A percentile compares a stretch with the other conserved stretches of the same genome.
Evolutionary conservation across 1,139 yeast species (phyloP).

Genomic region (Pichia cactophila): DNA sequence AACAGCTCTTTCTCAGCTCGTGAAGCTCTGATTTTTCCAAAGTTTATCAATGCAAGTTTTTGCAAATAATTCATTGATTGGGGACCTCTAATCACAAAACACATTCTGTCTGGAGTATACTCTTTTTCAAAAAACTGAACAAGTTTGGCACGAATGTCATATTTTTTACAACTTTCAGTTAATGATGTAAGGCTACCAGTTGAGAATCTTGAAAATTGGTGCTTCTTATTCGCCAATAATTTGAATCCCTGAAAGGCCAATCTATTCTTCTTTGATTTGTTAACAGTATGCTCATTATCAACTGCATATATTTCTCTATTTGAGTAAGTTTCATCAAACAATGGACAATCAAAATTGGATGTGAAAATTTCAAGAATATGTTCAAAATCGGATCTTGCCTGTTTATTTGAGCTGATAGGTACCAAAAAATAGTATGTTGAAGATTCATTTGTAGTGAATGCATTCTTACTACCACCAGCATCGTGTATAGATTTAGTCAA

Average conservation of each 20-base stretch:
- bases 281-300: slow-evolving; percentile 56
- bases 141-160: slow-evolving; percentile 26
- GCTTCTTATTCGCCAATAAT: slow-evolving; percentile 36
- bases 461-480: slow-evolving; percentile 54
- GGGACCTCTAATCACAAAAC: slow-evolving; percentile 54
- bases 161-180: slow-evolving; percentile 15
- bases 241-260: slow-evolving; percentile 52
- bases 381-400: slow-evolving; percentile 33
- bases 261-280: slow-evolving; percentile 37
- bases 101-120: slow-evolving; percentile 38
- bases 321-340: slow-evolving; percentile 36
- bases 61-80: slow-evolving; percentile 52
- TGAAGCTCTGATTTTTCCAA: slow-evolving; percentile 22
- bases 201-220: slow-evolving; percentile 39
- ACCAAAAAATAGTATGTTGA: slow-evolving; percentile 57
- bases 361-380: slow-evolving; percentile 43
- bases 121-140: slow-evolving; percentile 28
- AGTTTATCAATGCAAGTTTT: slow-evolving; percentile 40
- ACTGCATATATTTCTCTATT: slow-evolving; percentile 50
- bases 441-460: slow-evolving; percentile 58
- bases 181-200: slow-evolving; percentile 39
- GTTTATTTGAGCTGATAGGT: slow-evolving; percentile 30
- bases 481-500: slow-evolving; percentile 38
- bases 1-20: background rate
- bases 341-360: slow-evolving; percentile 43